Base-by-base conservation (phyloP, 352 stramenopile species). In the Globisporangium iwayamae region DNA sequence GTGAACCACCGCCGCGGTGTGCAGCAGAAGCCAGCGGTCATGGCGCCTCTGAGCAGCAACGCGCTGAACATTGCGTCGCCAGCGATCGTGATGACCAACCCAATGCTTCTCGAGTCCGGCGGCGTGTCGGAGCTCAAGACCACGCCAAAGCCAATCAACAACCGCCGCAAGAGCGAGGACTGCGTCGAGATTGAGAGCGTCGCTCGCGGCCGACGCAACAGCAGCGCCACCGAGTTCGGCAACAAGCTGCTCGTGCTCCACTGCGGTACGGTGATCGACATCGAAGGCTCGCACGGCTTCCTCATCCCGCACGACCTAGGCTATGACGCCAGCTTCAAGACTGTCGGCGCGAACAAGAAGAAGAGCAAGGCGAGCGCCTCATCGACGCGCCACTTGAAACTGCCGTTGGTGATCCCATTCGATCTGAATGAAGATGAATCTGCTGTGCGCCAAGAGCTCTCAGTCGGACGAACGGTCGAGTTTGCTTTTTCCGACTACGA, bases 191-290 rank as follows among this genome's bases (percentile, higher is more conserved):
- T 70, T 34, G 62, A 67, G 63, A 65, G 38, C 52, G 25, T 51
- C 36, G 22, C 51, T 38, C 41, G 60, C 1, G 61, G 64, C 32
- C 52, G 64, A n/a, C 63, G 67, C 67, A 60, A 55, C 56, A 77
- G 66, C 59, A 70, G 65, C 61, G 36, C 48, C 16, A 61, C 9
- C 38, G 75, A 87, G 59, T 56, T 76, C 18, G 69, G 69, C 54
- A 85, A 72, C 63, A 85, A 81, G 63, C 67, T 91, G n/a, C 74
- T 83, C 20, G 79, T 89, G 51, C 67, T 90, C 53, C 79, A 91
- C 73, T 91, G 81, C 52, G 83, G 83, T 50, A 91, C 83, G 25
- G 74, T 91, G 45, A 91, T 91, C 67, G 81, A 91, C 62, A 81
- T 91, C 38, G 78, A 91, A 65, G 83, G 83, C 39, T 79, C 79